Evolutionary conservation across 192 early-diverging fungal genomes (phyloP).

Genomic region (Geosiphon pyriformis): DNA sequence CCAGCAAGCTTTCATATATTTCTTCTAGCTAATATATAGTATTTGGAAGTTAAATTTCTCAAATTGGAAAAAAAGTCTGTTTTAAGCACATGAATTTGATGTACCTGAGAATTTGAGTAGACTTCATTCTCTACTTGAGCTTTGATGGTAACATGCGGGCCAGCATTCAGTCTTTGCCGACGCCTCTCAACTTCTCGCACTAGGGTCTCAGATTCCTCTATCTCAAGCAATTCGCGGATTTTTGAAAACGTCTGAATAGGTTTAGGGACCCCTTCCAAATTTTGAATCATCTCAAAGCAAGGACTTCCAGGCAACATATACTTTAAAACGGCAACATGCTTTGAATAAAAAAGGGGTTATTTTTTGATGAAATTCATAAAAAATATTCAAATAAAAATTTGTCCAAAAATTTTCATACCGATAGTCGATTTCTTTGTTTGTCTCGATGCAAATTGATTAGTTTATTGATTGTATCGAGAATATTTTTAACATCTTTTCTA

Average conservation of each 20-base stretch:
- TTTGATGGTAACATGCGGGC: constrained; percentile 51
- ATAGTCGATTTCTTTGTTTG: constrained; percentile 33
- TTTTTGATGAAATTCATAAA: constrained; percentile 14
- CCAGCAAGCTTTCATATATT: constrained; percentile 34
- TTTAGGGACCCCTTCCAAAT: constrained; percentile 28
- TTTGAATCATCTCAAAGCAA: constrained; percentile 36
- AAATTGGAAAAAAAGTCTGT: no score
- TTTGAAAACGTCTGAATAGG: constrained; percentile 31
- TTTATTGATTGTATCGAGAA: constrained; percentile 46
- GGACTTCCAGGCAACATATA: constrained; percentile 39
- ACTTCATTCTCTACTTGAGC: constrained; percentile 64
- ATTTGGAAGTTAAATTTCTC: background rate
- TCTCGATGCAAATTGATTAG: constrained; percentile 46
- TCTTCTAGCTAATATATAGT: constrained; percentile 28
- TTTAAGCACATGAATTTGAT: no score
- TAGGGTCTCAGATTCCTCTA: constrained; percentile 38
- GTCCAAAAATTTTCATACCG: no score
- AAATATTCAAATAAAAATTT: constrained; percentile 25
- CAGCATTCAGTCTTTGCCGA: constrained; percentile 62
- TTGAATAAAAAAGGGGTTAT: constrained; percentile 11
- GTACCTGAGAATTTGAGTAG: constrained; percentile 49
- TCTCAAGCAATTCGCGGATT: constrained; percentile 32
- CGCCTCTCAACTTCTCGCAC: constrained; percentile 59
- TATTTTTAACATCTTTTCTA: constrained; percentile 44
- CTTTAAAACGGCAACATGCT: constrained; percentile 35